These are phyloP conservation scores for Phytophthora lateralis DNA, from an alignment of 352 stramenopile species.

Conservation along the genomic window DNA sequence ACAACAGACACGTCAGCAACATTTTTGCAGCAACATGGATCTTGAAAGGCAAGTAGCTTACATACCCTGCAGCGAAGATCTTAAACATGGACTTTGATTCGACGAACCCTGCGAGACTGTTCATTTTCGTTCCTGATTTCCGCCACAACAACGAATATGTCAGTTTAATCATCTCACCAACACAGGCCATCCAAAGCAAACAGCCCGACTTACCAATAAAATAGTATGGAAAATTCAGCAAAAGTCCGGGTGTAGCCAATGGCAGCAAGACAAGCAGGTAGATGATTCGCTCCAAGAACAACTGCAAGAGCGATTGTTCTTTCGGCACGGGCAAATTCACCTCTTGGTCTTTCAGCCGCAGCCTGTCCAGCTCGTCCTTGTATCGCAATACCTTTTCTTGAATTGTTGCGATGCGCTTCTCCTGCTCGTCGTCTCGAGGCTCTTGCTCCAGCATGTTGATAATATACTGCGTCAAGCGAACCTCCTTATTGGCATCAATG, in stretches of 20 bases:
- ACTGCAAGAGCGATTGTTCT: conserved; percentile 56
- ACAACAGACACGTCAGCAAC: conserved; percentile 7
- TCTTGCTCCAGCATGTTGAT: conserved; percentile 73
- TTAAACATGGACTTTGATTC: conserved; percentile 87
- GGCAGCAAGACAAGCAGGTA: conserved; percentile 75
- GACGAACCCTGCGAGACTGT: conserved; percentile 65
- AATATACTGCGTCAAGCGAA: conserved; percentile 79
- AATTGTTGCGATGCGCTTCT: conserved; percentile 41
- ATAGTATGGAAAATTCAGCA: conserved; percentile 82
- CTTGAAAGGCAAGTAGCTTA: conserved; percentile 1
- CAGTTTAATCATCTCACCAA: conserved; percentile 1
- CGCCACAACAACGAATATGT: neutral
- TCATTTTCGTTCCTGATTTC: conserved; percentile 63
- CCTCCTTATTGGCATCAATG: conserved; percentile 73
- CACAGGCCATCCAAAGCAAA: neutral
- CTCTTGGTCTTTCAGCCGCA: conserved; percentile 77
- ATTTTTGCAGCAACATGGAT: neutral
- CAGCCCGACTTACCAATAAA: conserved; percentile 60
- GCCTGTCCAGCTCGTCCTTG: conserved; percentile 55
- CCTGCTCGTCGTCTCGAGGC: conserved; percentile 38
- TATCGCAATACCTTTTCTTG: conserved; percentile 66
- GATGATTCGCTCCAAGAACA: conserved; percentile 70
- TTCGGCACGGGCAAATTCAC: conserved; percentile 53
- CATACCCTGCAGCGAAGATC: conserved; percentile 70
- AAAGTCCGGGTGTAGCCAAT: conserved; percentile 63